phyloP scores from a whole-genome alignment of 257 asterid genomes.

The Forsythia viridissima region DNA sequence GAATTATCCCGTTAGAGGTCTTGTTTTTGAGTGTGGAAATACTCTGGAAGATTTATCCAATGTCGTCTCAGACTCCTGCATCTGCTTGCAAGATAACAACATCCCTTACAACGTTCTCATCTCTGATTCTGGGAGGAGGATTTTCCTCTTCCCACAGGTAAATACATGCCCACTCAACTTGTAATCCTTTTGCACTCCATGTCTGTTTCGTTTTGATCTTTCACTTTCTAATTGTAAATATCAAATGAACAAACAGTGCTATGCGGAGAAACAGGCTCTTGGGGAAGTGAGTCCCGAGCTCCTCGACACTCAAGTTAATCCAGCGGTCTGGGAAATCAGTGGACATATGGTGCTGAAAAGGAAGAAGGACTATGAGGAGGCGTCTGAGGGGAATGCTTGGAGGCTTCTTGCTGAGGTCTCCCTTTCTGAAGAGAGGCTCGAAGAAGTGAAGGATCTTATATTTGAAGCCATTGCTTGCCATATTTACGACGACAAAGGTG shows the following conservation, averaged over 20 bases:
- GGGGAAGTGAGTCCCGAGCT: conserved; percentile 92
- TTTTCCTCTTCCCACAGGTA: conserved; percentile 97
- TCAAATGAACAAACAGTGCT: conserved; percentile 64
- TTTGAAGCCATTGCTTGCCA: conserved; percentile 63
- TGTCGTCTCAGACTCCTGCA: conserved; percentile 68
- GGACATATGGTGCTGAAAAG: conserved; percentile 98
- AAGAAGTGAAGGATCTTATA: conserved; percentile 85
- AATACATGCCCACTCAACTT: neutral
- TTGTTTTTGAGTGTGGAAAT: conserved; percentile 75
- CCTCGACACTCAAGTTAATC: conserved; percentile 95
- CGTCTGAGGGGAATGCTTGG: conserved; percentile 88
- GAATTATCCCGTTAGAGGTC: conserved; percentile 85
- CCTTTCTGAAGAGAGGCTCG: conserved; percentile 78
- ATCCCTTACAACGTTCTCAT: conserved; percentile 84
- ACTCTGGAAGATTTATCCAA: conserved; percentile 65
- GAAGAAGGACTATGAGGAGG: conserved; percentile 81
- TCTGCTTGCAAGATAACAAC: conserved; percentile 87
- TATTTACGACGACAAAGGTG: conserved; percentile 28
- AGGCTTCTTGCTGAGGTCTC: conserved; percentile 95
- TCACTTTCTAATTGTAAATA: neutral
- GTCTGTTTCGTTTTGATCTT: neutral
- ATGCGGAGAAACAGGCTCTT: conserved; percentile 96
- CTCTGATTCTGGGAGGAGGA: conserved; percentile 73
- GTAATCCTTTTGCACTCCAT: neutral
- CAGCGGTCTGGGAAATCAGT: conserved; percentile 98